These are phyloP conservation scores for Fragilariopsis cylindrus DNA, from an alignment of 108 stramenopile species.

Conservation along the genomic window DNA sequence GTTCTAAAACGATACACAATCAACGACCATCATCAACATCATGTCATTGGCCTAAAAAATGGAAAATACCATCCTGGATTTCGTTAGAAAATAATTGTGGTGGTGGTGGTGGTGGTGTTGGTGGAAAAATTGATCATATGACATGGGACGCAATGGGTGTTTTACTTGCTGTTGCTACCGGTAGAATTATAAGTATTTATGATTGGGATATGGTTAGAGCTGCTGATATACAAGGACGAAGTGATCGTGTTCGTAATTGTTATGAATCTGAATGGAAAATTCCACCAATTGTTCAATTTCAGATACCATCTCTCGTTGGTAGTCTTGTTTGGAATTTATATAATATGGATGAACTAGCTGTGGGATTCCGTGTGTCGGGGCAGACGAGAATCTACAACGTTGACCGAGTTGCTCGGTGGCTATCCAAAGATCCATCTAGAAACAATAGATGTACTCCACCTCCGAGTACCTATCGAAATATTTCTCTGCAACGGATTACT, in stretches of 20 bases:
- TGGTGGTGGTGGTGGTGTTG: not conserved
- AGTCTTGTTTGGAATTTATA: constrained; percentile 42
- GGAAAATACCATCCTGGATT: constrained; percentile 28
- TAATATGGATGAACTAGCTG: constrained; percentile 37
- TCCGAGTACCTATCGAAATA: not conserved
- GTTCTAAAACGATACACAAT: not conserved
- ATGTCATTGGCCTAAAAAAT: constrained; percentile 5
- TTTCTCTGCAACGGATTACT: constrained; percentile 14
- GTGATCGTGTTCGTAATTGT: constrained; percentile 12
- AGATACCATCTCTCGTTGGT: constrained; percentile 18
- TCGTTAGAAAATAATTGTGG: constrained; percentile 1
- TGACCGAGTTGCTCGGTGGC: constrained; percentile 25
- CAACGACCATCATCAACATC: constrained; percentile 1
- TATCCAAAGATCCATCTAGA: constrained; percentile 15
- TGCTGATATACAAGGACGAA: constrained; percentile 24
- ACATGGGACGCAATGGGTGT: constrained; percentile 50
- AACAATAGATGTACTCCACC: not conserved
- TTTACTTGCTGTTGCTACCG: constrained; percentile 41
- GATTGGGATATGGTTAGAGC: constrained; percentile 55
- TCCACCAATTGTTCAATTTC: constrained; percentile 34
- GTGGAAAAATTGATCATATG: constrained; percentile 27
- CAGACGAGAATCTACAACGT: constrained; percentile 22
- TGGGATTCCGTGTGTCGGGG: constrained; percentile 34
- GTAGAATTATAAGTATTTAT: constrained; percentile 30
- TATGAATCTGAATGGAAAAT: constrained; percentile 11